phyloP scores from a whole-genome alignment of 1,139 yeast species.

The Blastobotrys serpentis region DNA sequence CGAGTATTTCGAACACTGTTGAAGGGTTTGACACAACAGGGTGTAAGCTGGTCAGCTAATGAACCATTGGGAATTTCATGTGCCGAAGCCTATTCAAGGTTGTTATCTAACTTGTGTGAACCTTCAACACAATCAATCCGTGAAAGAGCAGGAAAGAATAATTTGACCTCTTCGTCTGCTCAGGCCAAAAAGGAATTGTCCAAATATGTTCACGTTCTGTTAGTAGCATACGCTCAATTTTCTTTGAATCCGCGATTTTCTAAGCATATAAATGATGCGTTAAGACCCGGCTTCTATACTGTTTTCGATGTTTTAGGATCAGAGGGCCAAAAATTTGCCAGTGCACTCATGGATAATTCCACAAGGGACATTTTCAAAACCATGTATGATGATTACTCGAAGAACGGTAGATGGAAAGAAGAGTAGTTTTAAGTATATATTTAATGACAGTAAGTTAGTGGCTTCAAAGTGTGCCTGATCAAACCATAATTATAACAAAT shows the following conservation, averaged over 20 bases:
- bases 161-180: constrained; percentile 57
- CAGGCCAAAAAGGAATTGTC: constrained; percentile 59
- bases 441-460: background rate
- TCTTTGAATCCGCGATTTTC: constrained; percentile 55
- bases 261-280: constrained; percentile 48
- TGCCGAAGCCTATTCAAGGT: constrained; percentile 55
- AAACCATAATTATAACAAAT: too few species aligned
- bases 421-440: constrained; percentile 31
- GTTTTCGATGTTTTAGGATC: constrained; percentile 69
- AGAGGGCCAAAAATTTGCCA: constrained; percentile 64
- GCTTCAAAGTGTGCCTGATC: too few species aligned
- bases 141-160: constrained; percentile 29
- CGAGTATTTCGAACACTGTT: constrained; percentile 51
- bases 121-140: constrained; percentile 47
- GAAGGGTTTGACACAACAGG: background rate
- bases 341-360: constrained; percentile 65
- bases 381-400: constrained; percentile 69
- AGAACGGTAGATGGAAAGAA: constrained; percentile 81
- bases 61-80: constrained; percentile 4
- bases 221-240: constrained; percentile 49
- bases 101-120: constrained; percentile 69
- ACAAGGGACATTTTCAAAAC: constrained; percentile 68
- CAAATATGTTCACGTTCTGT: constrained; percentile 59
- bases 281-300: constrained; percentile 58
- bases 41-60: background rate